A percentile compares a stretch with the other conserved stretches of the same genome.
Evolutionary conservation across 164 flowering plant genomes (phyloP).

Genomic region (Magnolia kwangsiensis): DNA sequence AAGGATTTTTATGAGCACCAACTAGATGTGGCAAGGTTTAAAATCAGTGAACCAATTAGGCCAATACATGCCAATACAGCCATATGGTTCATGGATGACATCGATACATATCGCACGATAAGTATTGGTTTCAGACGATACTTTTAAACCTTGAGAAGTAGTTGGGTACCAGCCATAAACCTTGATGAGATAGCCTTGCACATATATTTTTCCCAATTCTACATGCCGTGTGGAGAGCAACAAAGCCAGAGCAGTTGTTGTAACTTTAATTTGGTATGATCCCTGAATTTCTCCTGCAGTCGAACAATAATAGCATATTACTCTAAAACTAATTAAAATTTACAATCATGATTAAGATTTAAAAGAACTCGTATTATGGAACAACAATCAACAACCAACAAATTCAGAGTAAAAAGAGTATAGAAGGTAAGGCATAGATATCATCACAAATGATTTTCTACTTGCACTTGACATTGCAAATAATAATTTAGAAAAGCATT

Average conservation of each 20-base stretch:
- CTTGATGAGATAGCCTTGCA: constrained; percentile 75
- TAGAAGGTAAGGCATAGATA: not conserved
- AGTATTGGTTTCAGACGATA: too few relatives aligned
- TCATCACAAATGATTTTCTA: not conserved
- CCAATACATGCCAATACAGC: too few relatives aligned
- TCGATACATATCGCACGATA: too few relatives aligned
- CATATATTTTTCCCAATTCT: constrained; percentile 57
- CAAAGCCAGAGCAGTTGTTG: constrained; percentile 84
- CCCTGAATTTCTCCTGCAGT: constrained; percentile 87
- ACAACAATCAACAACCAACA: not conserved
- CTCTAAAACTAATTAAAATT: not conserved
- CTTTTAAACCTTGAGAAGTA: too few relatives aligned
- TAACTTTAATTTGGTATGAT: constrained; percentile 84
- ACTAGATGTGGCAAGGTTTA: not conserved
- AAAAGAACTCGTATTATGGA: not conserved
- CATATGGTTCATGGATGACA: too few relatives aligned
- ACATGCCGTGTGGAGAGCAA: constrained; percentile 66
- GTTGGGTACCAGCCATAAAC: constrained; percentile 27
- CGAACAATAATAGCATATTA: constrained; percentile 2
- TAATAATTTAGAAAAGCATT: too few relatives aligned
- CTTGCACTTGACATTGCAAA: not conserved
- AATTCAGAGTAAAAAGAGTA: not conserved
- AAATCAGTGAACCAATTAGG: too few relatives aligned
- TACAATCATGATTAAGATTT: not conserved
- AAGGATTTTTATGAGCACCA: not conserved